These are phyloP conservation scores for Blastobotrys petasosporus DNA, from an alignment of 1,139 yeast species.

Conservation along the genomic window DNA sequence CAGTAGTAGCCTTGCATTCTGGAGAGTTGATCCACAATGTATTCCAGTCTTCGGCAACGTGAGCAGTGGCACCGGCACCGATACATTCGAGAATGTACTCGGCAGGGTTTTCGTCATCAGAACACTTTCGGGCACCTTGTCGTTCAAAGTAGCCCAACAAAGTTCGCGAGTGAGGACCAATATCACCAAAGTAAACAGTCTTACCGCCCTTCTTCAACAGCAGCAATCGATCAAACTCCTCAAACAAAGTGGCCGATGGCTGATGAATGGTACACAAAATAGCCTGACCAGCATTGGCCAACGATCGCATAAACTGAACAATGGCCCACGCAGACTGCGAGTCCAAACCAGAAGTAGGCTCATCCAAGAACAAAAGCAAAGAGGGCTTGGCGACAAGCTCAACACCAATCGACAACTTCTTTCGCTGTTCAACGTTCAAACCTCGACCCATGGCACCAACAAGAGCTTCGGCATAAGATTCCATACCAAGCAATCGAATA, in stretches of 20 bases:
- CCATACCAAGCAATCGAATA: constrained; percentile 52
- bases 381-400: constrained; percentile 54
- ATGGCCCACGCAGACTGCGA: constrained; percentile 57
- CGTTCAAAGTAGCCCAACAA: constrained; percentile 52
- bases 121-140: constrained; percentile 46
- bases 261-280: constrained; percentile 54
- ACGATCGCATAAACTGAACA: constrained; percentile 44
- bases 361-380: constrained; percentile 48
- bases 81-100: constrained; percentile 59
- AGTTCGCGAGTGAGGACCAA: constrained; percentile 48
- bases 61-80: constrained; percentile 65
- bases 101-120: constrained; percentile 53
- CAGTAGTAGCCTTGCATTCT: constrained; percentile 35
- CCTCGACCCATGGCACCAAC: constrained; percentile 57
- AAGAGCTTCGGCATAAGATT: constrained; percentile 55
- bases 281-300: constrained; percentile 53
- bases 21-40: constrained; percentile 39
- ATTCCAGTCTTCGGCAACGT: constrained; percentile 40
- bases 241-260: constrained; percentile 52
- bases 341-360: constrained; percentile 56
- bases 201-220: constrained; percentile 51
- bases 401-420: constrained; percentile 60
- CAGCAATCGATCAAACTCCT: constrained; percentile 47
- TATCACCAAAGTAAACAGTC: constrained; percentile 64
- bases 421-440: constrained; percentile 60